Evolutionary conservation across 805 yeast genomes (phyloP).

Genomic region (Wickerhamiella sergipiensis): DNA sequence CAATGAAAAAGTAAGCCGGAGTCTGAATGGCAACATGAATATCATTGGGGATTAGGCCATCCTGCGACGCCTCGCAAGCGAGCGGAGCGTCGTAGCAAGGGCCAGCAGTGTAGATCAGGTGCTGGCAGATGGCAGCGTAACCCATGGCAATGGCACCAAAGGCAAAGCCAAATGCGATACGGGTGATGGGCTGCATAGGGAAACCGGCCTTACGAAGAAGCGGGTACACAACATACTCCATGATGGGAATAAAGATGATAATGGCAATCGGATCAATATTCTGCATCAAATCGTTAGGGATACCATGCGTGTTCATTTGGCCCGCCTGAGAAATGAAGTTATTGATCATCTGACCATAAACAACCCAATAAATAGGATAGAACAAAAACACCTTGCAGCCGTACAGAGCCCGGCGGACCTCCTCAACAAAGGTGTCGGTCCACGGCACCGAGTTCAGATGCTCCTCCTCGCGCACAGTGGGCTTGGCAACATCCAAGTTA

Average conservation of each 20-base stretch:
- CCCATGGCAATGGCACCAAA: constrained; percentile 53
- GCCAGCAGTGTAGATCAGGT: constrained; percentile 51
- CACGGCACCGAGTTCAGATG: constrained; percentile 34
- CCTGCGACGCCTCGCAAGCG: constrained; percentile 33
- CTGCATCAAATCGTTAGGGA: constrained; percentile 70
- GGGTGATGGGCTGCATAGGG: constrained; percentile 55
- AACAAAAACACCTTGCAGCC: constrained; percentile 65
- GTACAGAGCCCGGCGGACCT: constrained; percentile 46
- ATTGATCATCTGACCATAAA: constrained; percentile 59
- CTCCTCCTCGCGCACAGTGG: constrained; percentile 36
- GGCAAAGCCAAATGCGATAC: constrained; percentile 58
- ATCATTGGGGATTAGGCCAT: constrained; percentile 27
- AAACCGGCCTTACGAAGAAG: constrained; percentile 34
- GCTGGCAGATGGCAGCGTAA: constrained; percentile 65
- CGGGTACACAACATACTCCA: constrained; percentile 48
- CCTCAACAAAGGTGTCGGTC: constrained; percentile 62
- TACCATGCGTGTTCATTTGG: constrained; percentile 57
- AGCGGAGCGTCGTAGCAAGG: constrained; percentile 60
- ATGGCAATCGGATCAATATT: constrained; percentile 64
- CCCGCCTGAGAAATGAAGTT: constrained; percentile 66
- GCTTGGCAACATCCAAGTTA: constrained; percentile 42
- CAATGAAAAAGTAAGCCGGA: constrained; percentile 63
- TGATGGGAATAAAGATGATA: constrained; percentile 63
- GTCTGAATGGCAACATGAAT: constrained; percentile 58
- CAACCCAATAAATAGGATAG: constrained; percentile 64